These are phyloP conservation scores for Incumbomyces lentus DNA, from an alignment of 2,329 filamentous ascomycete species.

Conservation along the genomic window DNA sequence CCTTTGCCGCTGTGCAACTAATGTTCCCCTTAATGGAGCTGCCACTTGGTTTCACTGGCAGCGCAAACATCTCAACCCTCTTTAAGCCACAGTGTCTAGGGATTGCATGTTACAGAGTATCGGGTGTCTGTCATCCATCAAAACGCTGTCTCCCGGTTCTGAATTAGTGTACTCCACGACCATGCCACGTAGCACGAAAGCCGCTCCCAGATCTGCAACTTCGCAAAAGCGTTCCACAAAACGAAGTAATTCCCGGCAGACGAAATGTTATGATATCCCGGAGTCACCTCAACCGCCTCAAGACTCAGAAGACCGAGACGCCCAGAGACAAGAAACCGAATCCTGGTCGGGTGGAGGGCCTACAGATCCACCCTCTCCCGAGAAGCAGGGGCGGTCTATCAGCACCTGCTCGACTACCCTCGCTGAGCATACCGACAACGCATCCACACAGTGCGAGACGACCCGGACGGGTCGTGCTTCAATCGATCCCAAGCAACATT, in stretches of 20 bases:
- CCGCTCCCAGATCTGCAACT: not conserved
- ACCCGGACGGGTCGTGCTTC: not conserved
- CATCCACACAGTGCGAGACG: not conserved
- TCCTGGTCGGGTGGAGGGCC: not conserved
- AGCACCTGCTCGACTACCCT: not conserved
- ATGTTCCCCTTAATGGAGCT: too few species aligned
- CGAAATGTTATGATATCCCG: constrained; percentile 2
- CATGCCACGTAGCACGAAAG: constrained; percentile 3
- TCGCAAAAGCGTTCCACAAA: constrained; percentile 1
- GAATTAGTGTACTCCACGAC: not conserved
- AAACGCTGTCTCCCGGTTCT: too few species aligned
- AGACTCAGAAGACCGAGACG: not conserved
- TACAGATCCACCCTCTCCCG: not conserved
- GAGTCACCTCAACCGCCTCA: not conserved
- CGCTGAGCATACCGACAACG: not conserved
- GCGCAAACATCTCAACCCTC: too few species aligned
- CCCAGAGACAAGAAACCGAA: not conserved
- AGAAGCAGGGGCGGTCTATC: not conserved
- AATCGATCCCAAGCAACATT: not conserved
- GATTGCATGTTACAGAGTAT: too few species aligned
- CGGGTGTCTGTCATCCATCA: too few species aligned
- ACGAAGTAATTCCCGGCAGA: not conserved
- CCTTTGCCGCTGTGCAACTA: too few species aligned
- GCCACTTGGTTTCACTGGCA: too few species aligned
- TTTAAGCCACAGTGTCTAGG: too few species aligned